phyloP scores from a whole-genome alignment of 495 filamentous ascomycete genomes.

The Podospora tetraspora region DNA sequence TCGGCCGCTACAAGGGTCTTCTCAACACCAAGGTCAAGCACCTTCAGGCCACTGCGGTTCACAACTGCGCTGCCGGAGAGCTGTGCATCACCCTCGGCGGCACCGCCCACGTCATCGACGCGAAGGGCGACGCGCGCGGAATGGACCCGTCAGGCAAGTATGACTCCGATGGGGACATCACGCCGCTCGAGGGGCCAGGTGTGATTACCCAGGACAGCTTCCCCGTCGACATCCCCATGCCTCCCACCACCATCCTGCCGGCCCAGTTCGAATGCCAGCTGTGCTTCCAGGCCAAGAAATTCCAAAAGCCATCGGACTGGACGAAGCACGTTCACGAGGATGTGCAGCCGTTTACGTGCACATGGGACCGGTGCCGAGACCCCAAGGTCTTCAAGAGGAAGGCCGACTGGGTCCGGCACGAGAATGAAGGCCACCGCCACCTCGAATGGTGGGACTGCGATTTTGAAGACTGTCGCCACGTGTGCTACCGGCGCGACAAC shows the following conservation, averaged over 20 bases:
- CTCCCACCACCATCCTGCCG: conserved; percentile 71
- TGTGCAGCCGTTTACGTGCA: conserved; percentile 92
- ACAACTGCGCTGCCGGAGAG: conserved; percentile 53
- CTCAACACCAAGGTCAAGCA: conserved; percentile 71
- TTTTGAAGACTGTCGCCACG: conserved; percentile 72
- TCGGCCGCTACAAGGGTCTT: conserved; percentile 71
- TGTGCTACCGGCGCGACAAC: conserved; percentile 88
- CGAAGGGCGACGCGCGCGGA: conserved; percentile 35
- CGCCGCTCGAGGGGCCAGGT: conserved; percentile 51
- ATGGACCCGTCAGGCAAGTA: conserved; percentile 39
- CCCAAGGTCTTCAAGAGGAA: conserved; percentile 96
- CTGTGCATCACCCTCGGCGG: conserved; percentile 66
- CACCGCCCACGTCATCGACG: conserved; percentile 37
- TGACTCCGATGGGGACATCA: conserved; percentile 59
- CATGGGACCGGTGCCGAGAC: conserved; percentile 76
- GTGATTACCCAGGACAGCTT: conserved; percentile 64
- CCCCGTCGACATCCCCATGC: conserved; percentile 74
- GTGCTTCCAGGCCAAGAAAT: conserved; percentile 85
- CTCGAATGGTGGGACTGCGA: conserved; percentile 91
- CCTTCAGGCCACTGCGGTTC: conserved; percentile 46
- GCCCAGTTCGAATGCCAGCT: conserved; percentile 90
- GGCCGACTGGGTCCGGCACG: conserved; percentile 95
- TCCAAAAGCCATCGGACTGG: conserved; percentile 95
- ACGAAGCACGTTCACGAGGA: conserved; percentile 97
- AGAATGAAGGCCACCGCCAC: conserved; percentile 88